These are phyloP conservation scores for Psidium guajava DNA, from an alignment of 345 rosid genomes.

Conservation along the genomic window DNA sequence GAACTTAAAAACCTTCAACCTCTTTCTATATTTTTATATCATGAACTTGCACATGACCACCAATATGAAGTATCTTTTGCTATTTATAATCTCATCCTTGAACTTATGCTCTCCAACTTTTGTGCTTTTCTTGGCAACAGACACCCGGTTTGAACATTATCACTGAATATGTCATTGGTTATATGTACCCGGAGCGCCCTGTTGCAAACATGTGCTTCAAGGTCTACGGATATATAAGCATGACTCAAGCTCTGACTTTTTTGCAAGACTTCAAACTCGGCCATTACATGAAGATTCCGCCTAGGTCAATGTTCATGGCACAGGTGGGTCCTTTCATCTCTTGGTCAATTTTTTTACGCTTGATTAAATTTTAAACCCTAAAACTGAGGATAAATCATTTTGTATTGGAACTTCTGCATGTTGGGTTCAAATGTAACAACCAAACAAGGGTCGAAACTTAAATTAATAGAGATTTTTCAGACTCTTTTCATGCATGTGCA, in stretches of 20 bases:
- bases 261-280: conserved; percentile 71
- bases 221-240: conserved; percentile 80
- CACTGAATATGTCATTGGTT: conserved; percentile 72
- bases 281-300: conserved; percentile 94
- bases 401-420: background rate
- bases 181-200: conserved; percentile 64
- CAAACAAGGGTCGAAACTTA: background rate
- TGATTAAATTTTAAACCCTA: background rate
- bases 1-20: background rate
- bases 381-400: background rate
- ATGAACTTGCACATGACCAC: background rate
- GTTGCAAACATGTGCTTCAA: conserved; percentile 95
- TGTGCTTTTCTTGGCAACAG: conserved; percentile 7
- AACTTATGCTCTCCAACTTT: background rate
- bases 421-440: background rate
- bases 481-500: background rate
- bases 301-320: conserved; percentile 73
- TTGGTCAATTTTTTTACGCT: background rate
- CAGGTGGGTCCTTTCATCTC: conserved; percentile 24
- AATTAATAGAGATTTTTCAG: background rate
- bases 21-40: background rate
- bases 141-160: conserved; percentile 68
- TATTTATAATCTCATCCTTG: background rate
- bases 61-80: background rate
- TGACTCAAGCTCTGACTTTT: conserved; percentile 66